Evolutionary conservation across 352 stramenopile genomes (phyloP).

Genomic region (Globisporangium radiosum): DNA sequence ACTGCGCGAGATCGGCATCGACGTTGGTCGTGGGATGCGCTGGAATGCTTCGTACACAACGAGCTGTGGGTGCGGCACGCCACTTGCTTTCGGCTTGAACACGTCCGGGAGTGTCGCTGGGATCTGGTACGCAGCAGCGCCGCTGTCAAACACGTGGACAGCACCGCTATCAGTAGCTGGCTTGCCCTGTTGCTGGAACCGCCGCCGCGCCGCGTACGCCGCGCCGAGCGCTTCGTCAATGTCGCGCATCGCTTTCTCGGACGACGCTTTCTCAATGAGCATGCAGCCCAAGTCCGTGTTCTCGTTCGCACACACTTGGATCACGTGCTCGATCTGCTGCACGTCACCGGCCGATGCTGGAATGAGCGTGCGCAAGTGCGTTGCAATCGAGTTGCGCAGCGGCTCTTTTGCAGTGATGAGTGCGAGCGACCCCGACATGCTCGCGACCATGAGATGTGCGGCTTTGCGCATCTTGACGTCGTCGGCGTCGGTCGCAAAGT

Average conservation of each 20-base stretch:
- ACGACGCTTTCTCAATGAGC: constrained; percentile 99
- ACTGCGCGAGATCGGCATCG: constrained; percentile 70
- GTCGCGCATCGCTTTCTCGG: constrained; percentile 97
- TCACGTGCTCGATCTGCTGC: constrained; percentile 95
- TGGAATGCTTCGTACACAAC: constrained; percentile 98
- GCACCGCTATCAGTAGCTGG: constrained; percentile 26
- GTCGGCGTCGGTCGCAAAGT: constrained; percentile 97
- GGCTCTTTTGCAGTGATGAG: constrained; percentile 98
- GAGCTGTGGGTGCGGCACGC: constrained; percentile 91
- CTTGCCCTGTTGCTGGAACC: constrained; percentile 88
- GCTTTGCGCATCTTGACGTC: constrained; percentile 96
- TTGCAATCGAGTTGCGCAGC: constrained; percentile 96
- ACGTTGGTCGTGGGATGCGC: constrained; percentile 88
- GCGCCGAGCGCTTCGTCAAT: constrained; percentile 93
- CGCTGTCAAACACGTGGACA: constrained; percentile 76
- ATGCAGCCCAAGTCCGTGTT: constrained; percentile 99
- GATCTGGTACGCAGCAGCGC: constrained; percentile 39
- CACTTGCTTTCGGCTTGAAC: constrained; percentile 91
- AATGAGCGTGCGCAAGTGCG: constrained; percentile 92
- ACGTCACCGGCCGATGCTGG: constrained; percentile 77
- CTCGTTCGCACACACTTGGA: constrained; percentile 96
- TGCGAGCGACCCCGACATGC: constrained; percentile 96
- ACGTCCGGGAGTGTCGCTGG: constrained; percentile 87
- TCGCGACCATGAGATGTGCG: constrained; percentile 97
- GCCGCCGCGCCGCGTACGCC: constrained; percentile 77